Evolutionary conservation across 805 yeast genomes (phyloP), one percentile per base, ranked within the genome.

Genomic region (Candida ponderosae): DNA sequence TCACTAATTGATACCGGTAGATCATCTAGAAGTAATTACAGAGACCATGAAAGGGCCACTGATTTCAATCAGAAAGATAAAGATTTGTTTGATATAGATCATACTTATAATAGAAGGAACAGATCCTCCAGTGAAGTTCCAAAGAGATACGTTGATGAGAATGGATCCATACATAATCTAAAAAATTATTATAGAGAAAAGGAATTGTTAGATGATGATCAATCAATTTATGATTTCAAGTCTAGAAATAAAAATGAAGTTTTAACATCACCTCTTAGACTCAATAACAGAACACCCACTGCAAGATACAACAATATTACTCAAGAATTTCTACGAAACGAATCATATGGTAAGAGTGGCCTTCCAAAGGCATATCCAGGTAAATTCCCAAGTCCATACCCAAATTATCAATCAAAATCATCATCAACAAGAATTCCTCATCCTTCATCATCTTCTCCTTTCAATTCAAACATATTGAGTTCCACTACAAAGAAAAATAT

Each of bases 331-430:
- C 7, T 27, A 14, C 10, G 5, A 15, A n/a, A 14, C 14, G 16
- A 27, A 27, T 11, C 9, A 2, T 27, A 27, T 27, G 29, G 29
- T 17, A 39, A 38, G 33, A 42, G 35, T 33, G 37, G 46, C 6
- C 29, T 49, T 5, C 51, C 53, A 14, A 23, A 37, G 18, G 35
- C 39, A 9, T 49, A 40, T 32, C 58, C 58, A 2, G 58, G 58
- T 2, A 48, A 50, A 33, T 53, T 47, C 30, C 58, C 58, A 24
- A 42, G 48, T n/a, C 50, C 48, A 7, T 44, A 37, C 28, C 3
- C 7, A 21, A 3, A 21, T 11, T 21, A 9, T 9, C 4, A 21
- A 21, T 21, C 24, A 4, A 21, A 21, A 21, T 11, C 24, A 31
- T 20, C 4, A 9, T 34, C 6, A 38, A 21, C 9, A 26, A 5